Percentiles rank a stretch among this genome's conserved stretches.
phyloP scores from a whole-genome alignment of 257 asterid genomes.

The Solanum ahanhuiri region DNA sequence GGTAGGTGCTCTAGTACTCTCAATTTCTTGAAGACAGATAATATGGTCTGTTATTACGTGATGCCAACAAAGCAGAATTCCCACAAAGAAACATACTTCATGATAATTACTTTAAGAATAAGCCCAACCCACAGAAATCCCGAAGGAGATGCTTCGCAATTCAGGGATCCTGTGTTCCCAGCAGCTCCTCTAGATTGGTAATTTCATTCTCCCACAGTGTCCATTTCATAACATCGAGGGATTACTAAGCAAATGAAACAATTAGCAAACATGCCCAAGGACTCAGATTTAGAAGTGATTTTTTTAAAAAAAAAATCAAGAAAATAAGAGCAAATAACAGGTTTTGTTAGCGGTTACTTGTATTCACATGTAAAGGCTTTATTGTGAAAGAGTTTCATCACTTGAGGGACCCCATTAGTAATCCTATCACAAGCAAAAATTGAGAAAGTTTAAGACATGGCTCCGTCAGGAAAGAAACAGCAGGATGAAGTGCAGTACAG shows the following conservation, averaged over 20 bases:
- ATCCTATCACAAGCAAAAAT: slow-evolving; percentile 36
- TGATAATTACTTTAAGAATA: not conserved
- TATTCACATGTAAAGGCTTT: slow-evolving; percentile 86
- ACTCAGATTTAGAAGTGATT: not conserved
- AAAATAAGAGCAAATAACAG: not conserved
- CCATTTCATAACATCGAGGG: not conserved
- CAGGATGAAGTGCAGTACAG: not conserved
- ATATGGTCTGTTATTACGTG: not conserved
- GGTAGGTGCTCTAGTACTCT: not conserved
- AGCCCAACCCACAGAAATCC: not conserved
- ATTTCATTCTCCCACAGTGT: not conserved
- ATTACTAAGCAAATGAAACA: not conserved
- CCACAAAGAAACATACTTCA: not conserved
- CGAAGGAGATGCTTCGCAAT: not conserved
- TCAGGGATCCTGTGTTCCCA: not conserved
- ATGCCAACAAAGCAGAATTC: not conserved
- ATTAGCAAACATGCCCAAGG: not conserved
- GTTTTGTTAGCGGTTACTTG: slow-evolving; percentile 36
- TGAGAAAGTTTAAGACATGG: not conserved
- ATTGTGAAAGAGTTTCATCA: slow-evolving; percentile 52
- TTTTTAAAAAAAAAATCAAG: not conserved
- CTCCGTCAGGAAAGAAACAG: not conserved
- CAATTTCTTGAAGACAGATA: not conserved
- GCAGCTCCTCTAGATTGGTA: not conserved
- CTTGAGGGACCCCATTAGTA: slow-evolving; percentile 64